Evolutionary conservation across 805 yeast species (phyloP), one percentile per base, ranked within the genome.

Genomic region (Kazachstania africana): DNA sequence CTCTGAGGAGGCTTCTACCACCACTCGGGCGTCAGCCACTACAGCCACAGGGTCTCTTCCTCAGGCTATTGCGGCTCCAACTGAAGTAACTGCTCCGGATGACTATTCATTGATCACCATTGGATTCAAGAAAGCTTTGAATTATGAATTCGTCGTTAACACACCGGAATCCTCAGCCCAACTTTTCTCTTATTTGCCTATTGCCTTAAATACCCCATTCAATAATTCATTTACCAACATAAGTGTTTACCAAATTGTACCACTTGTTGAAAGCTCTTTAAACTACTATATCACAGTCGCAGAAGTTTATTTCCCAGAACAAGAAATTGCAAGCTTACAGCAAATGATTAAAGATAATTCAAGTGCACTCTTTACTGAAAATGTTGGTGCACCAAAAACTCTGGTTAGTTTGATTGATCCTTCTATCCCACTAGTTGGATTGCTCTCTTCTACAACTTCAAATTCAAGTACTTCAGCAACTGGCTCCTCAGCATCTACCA

Each of bases 151-250:
- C 43, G 81, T 88, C 40, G 88, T 72, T 39, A 78, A 65, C 42
- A 75, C 85, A 46, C 81, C 94, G 38, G 82, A 67, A 51, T 83
- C 98, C 39, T 81, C 94, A 43, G 80, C 72, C 25, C 91, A 78
- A 26, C 67, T 62, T 16, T 58, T 51, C 44, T 74, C 66, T 46
- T 84, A 76, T 54, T 66, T 91, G 47, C 96, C 97, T 9, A 55
- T 55, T 19, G 80, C 78, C 12, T 61, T 88, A 35, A 59, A 65
- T 1, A 66, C 56, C 46, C 85, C 94, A 34, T 76, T 83, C 43
- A 51, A 59, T 10, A 45, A 53, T 18, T 13, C 14, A 13, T 12
- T 15, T 5, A 12, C 17, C 16, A 71, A 85, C 32, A 70, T 82
- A 15, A 53, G 73, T 6, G 83, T 87, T 41, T 60, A 63, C 36